A percentile compares a stretch with the other conserved stretches of the same genome.
Conservation (phyloP, 371 early-diverging fungal genomes). For the Circinella minor region DNA sequence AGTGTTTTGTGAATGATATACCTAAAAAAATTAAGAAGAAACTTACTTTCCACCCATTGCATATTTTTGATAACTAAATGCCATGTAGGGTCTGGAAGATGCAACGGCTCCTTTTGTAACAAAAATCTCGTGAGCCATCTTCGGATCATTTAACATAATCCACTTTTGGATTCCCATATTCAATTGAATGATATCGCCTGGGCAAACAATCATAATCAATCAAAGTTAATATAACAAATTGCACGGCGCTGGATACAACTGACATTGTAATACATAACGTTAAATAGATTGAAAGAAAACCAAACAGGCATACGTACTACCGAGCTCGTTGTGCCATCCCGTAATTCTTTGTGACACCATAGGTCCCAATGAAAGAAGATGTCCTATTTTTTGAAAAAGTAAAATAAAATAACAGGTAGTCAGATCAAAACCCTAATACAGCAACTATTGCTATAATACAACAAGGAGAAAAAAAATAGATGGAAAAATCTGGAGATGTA, state of each 20-base stretch:
- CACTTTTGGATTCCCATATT: constrained; percentile 27
- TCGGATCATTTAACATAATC: constrained; percentile 26
- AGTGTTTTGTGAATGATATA: too few species aligned
- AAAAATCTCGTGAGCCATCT: constrained; percentile 29
- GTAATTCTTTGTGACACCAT: constrained; percentile 10
- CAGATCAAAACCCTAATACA: too few species aligned
- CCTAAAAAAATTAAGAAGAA: background rate
- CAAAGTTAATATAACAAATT: too few species aligned
- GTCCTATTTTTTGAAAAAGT: constrained; percentile 4
- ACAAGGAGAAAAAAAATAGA: too few species aligned
- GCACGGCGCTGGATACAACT: too few species aligned
- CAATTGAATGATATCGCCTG: constrained; percentile 24
- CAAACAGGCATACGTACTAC: constrained; percentile 6
- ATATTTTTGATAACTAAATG: constrained; percentile 16
- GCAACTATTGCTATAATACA: too few species aligned
- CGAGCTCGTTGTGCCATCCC: constrained; percentile 17
- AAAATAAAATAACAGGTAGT: too few species aligned
- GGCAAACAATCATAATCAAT: too few species aligned
- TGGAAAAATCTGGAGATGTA: background rate
- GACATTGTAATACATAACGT: too few species aligned
- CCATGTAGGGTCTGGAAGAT: constrained; percentile 18
- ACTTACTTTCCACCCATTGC: constrained; percentile 24
- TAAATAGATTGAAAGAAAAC: too few species aligned
- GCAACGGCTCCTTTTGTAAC: constrained; percentile 18
- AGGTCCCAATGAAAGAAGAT: constrained; percentile 16